A percentile compares a stretch with the other conserved stretches of the same genome.
Evolutionary conservation across 2,329 filamentous ascomycete species (phyloP).

Genomic region (Ilyonectria mors-panacis): DNA sequence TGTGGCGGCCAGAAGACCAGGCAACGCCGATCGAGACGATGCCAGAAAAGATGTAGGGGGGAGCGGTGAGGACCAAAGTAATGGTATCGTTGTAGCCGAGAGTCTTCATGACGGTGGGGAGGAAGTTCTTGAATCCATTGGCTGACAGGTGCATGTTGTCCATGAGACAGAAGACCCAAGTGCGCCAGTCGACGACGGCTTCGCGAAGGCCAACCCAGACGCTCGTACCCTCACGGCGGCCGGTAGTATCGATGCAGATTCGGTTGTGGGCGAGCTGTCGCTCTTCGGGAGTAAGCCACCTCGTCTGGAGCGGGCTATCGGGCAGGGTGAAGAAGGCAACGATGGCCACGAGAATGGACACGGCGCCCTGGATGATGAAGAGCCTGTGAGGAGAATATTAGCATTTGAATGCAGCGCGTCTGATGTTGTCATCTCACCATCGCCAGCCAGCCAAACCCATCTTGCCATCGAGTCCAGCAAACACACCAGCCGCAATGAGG

Average conservation of each 20-base stretch:
- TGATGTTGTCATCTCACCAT: conserved; percentile 40
- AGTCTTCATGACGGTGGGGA: conserved; percentile 58
- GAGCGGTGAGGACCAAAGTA: conserved; percentile 65
- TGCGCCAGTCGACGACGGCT: conserved; percentile 45
- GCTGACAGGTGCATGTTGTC: conserved; percentile 34
- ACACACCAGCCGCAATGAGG: conserved; percentile 61
- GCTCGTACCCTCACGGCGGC: conserved; percentile 52
- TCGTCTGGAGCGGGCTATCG: conserved; percentile 56
- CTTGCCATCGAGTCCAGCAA: conserved; percentile 50
- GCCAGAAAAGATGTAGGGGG: conserved; percentile 63
- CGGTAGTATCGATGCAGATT: conserved; percentile 50
- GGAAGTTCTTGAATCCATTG: conserved; percentile 52
- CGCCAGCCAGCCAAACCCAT: conserved; percentile 49
- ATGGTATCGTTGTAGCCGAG: conserved; percentile 63
- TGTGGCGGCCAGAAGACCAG: conserved; percentile 41
- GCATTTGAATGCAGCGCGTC: not conserved
- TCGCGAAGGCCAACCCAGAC: conserved; percentile 49
- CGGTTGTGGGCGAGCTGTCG: conserved; percentile 60
- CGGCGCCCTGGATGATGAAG: conserved; percentile 50
- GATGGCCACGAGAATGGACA: conserved; percentile 49
- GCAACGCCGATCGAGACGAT: conserved; percentile 39
- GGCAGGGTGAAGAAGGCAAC: conserved; percentile 54
- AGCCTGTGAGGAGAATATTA: conserved; percentile 30
- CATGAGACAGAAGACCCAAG: conserved; percentile 47
- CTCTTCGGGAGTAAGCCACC: conserved; percentile 55